Evolutionary conservation across 306 rosid species (phyloP).

Genomic region (Crataegus laevigata): DNA sequence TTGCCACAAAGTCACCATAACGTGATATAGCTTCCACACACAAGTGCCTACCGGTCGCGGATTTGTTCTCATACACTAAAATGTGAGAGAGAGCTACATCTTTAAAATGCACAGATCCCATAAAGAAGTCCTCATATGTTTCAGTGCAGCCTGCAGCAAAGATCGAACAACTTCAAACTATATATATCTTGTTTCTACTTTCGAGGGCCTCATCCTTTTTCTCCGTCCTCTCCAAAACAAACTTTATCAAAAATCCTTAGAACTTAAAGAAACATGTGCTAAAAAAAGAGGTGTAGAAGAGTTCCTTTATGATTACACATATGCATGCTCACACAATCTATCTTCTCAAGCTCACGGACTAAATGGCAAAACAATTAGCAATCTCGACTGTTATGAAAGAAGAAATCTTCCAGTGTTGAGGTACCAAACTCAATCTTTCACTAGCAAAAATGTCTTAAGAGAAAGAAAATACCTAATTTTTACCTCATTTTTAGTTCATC

Average conservation of each 20-base stretch:
- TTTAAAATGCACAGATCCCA: slow-evolving; percentile 79
- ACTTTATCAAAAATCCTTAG: no score
- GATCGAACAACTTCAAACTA: background rate
- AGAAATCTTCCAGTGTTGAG: no score
- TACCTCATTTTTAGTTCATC: background rate
- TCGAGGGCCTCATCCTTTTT: no score
- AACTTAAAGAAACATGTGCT: background rate
- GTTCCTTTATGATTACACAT: background rate
- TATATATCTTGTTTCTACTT: no score
- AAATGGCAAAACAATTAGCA: background rate
- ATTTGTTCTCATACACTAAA: slow-evolving; percentile 72
- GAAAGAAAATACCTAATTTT: background rate
- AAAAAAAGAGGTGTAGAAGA: background rate
- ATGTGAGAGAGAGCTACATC: slow-evolving; percentile 87
- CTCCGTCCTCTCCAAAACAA: no score
- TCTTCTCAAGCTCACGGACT: background rate
- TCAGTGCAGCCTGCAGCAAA: slow-evolving; percentile 56
- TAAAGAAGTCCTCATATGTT: slow-evolving; percentile 53
- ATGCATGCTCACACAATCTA: background rate
- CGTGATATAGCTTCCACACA: slow-evolving; percentile 75
- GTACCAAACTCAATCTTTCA: no score
- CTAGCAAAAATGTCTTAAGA: no score
- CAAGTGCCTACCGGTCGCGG: slow-evolving; percentile 72
- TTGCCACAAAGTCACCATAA: slow-evolving; percentile 78
- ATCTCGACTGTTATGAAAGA: no score